phyloP scores from a whole-genome alignment of 257 asterid species.

The Euphrasia confusa region DNA sequence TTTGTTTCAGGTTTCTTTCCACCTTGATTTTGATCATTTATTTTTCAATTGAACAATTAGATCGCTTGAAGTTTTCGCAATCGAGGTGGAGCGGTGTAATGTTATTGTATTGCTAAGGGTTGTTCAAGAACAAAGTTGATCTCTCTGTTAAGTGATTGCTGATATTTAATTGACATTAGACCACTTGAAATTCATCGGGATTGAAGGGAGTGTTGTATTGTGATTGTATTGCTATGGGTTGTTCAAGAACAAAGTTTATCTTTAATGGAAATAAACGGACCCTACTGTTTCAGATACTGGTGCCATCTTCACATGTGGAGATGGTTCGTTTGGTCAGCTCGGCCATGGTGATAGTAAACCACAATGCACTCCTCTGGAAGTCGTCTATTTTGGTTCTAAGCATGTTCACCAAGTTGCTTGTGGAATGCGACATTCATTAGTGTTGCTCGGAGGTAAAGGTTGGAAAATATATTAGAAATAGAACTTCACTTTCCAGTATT shows the following conservation, averaged over 20 bases:
- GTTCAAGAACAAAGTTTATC: neutral
- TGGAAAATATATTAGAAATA: too few species aligned
- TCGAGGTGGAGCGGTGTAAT: too few species aligned
- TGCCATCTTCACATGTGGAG: conserved; percentile 80
- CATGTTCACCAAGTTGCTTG: conserved; percentile 67
- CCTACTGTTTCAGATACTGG: conserved; percentile 47
- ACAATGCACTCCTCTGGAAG: conserved; percentile 43
- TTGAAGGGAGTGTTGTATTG: too few species aligned
- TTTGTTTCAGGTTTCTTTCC: conserved; percentile 65
- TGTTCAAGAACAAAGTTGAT: neutral
- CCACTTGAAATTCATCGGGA: neutral
- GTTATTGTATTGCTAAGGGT: neutral
- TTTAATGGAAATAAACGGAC: neutral
- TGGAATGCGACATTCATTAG: conserved; percentile 91
- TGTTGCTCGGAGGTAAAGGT: conserved; percentile 73
- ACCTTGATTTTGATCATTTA: neutral
- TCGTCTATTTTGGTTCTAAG: conserved; percentile 43
- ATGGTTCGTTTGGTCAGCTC: conserved; percentile 89
- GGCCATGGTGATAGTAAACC: conserved; percentile 67
- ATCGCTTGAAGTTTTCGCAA: neutral
- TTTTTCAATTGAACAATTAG: neutral
- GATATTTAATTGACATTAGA: neutral
- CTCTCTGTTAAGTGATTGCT: neutral
- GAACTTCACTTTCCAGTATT: too few species aligned
- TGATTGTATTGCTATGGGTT: neutral